phyloP scores from a whole-genome alignment of 1,139 yeast genomes.

The Petasospora fabianii region DNA sequence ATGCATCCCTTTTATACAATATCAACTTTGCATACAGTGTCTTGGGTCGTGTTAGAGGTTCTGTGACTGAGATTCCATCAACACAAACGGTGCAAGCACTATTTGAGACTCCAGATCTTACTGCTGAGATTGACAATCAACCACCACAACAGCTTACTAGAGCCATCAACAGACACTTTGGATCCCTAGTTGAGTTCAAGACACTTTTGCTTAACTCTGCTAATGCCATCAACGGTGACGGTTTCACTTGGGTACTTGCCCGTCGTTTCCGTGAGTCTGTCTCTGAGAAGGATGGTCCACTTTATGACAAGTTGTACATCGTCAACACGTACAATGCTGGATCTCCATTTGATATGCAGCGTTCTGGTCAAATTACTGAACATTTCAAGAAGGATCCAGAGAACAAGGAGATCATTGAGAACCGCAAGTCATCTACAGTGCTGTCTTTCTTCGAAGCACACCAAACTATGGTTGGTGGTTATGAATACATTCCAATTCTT shows the following conservation, averaged over 20 bases:
- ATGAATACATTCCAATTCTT: constrained; percentile 54
- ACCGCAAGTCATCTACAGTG: background rate
- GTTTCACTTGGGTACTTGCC: constrained; percentile 71
- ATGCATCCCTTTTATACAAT: constrained; percentile 59
- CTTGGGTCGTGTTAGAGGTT: constrained; percentile 34
- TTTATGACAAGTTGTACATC: constrained; percentile 28
- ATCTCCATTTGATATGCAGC: constrained; percentile 43
- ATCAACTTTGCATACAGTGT: constrained; percentile 56
- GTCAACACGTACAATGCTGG: constrained; percentile 78
- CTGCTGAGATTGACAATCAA: constrained; percentile 27
- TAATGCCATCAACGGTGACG: constrained; percentile 66
- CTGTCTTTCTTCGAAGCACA: constrained; percentile 7
- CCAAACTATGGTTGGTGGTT: background rate
- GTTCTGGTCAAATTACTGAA: constrained; percentile 29
- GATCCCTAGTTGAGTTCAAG: constrained; percentile 64
- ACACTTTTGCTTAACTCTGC: constrained; percentile 61
- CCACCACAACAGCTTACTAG: constrained; percentile 13
- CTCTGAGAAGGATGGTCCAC: constrained; percentile 4
- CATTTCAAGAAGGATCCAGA: constrained; percentile 13
- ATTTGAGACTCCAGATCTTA: constrained; percentile 42
- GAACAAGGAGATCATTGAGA: background rate
- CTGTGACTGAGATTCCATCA: constrained; percentile 14
- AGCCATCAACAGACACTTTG: constrained; percentile 50
- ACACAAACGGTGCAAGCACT: constrained; percentile 34
- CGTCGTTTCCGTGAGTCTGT: constrained; percentile 28